Evolutionary conservation across 2,329 filamentous ascomycete genomes (phyloP), one percentile per base, ranked within the genome.

Genomic region (Fusarium ramigenum): DNA sequence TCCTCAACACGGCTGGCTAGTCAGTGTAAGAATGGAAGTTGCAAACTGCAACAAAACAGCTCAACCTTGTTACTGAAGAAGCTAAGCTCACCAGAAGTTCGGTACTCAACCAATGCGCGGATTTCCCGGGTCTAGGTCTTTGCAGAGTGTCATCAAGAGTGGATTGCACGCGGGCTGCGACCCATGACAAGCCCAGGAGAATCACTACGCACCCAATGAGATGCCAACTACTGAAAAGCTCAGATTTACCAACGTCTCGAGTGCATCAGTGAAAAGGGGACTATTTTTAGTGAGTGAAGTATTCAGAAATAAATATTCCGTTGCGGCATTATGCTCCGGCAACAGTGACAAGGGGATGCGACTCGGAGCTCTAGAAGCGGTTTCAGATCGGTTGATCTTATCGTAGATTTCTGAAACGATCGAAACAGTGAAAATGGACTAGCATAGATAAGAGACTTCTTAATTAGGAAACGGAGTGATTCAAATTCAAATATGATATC

Each of bases 321-420:
- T 2, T 18, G 19, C 15, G 9, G 50, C 34, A 28, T 37, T 9
- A 16, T 28, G n/a, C 15, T 40, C 19, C 19, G 19, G 34, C 19
- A 5, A 40, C 7, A 40, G 23, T 28, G 50, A 54, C 50, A 54
- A 54, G 50, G 50, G 50, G 23, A 18, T 54, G 50, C 34, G 50
- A 54, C 50, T 54, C 50, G 50, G 50, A 54, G 50, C 50, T 54
- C 23, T 4, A 54, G 10, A 54, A 28, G 50, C 50, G 50, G 50
- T 54, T 54, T 54, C 50, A 54, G 50, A 54, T 54, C 50, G 10
- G 50, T 54, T 54, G 50, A 54, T 54, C 50, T 54, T 54, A 54
- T 54, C 50, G 50, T 28, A 54, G 50, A 54, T 54, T 28, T 40
- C 7, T 39, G 50, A 40, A 54, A 54, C 50, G 4, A 28, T 54